Evolutionary conservation across 805 yeast species (phyloP), one percentile per base, ranked within the genome.

Genomic region (Nakazawaea ambrosiae): DNA sequence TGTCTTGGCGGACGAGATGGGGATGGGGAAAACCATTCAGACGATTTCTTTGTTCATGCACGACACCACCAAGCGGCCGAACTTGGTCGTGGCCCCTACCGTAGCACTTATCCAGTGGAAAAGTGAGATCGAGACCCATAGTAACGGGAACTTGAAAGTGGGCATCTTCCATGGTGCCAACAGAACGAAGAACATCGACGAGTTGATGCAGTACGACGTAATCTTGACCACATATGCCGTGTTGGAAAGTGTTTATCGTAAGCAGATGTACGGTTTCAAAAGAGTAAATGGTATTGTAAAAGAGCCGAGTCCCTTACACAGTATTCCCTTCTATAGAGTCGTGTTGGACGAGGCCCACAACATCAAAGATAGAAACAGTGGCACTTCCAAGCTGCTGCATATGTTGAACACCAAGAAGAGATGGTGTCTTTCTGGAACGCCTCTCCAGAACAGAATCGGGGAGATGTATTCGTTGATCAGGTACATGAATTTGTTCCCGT

Each of bases 81-180:
- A 80, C 46, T 62, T 92, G 43, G 97, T 92, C 4, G 83, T 92
- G 15, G 97, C 97, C 0, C 99, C 99, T 0, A 90, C 98, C 0
- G 98, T 92, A n/a, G 97, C 97, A 0, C 63, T 92, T 32, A 85
- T 92, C 83, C 99, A 92, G 57, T 92, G 99, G 99, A 84, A 81
- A 52, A 77, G 81, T 49, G 99, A 92, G 60, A 92, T 92, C 36
- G 85, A 78, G 43, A 75, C 72, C 34, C 96, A 92, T 55, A 81
- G 97, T 0, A 76, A 74, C 24, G 85, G 81, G 6, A 63, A 65
- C 16, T 61, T 92, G 45, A 75, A 69, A 42, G 86, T 81, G 4
- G 74, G 76, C 14, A 60, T 90, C 2, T 92, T 70, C 55, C 97
- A 92, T 60, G 98, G 97, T 8, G 81, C 92, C 0, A 82, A 80